Base-by-base conservation (phyloP, 257 asterid genomes). In the Lithospermum erythrorhizon region DNA sequence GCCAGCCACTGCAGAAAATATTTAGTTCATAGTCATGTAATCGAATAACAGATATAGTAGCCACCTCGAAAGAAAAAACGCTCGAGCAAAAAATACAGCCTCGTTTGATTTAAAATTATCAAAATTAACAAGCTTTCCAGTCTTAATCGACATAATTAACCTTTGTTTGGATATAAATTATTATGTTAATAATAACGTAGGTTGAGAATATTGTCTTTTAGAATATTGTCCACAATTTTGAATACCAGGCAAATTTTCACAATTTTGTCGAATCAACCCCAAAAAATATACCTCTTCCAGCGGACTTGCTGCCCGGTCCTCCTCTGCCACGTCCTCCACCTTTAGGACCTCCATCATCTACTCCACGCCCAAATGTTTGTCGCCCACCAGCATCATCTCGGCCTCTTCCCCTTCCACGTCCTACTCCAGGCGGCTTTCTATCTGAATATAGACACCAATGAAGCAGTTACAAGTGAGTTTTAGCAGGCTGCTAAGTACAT, bases 401-500 rank as follows among this genome's bases (percentile, higher is more conserved):
- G 61, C 83, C 87, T 78, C 87, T 79, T 65, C 91, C 91, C 59
- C 85, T 81, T 61, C 91, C 91, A 57, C 87, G 82, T 18, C 87
- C 85, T 37, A 77, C 82, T 21, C 85, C 85, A 49, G 85, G 87
- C 48, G 86, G 91, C 55, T 70, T 83, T 70, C 85, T 73, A 66
- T 83, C 83, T 81, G 82, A 29, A 61, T 47, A 67, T 21, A 65
- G 32, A 59, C 35, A 53, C 37, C 62, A 57, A 53, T 45, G 13
- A 23, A 47, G 27, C 16, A 64, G 2, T 51, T 30, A 69, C 4
- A 25, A 48, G 49, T n/a, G 59, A 52, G 21, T 49, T 16, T 32
- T 14, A 54, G 25, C 19, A n/a, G 14, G 14, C 21, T 15, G 21
- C 25, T 11, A n/a, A n/a, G 57, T 48, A 57, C 4, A 9, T 0